A percentile compares a stretch with the other conserved stretches of the same genome.
phyloP scores from a whole-genome alignment of 208 protist species.

The Trypanosoma grayi region DNA sequence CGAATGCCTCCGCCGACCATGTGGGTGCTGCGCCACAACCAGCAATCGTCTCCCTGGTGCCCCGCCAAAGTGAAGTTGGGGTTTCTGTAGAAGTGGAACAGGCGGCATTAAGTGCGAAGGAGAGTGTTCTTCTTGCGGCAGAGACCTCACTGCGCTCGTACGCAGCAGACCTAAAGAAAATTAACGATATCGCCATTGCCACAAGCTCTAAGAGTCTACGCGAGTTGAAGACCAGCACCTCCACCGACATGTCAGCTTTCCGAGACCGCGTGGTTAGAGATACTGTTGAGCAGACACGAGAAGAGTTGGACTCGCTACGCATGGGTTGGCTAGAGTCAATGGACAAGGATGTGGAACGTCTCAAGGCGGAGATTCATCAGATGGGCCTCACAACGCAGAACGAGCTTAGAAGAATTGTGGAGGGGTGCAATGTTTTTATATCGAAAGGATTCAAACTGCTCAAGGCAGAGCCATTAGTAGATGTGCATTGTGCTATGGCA shows the following conservation, averaged over 20 bases:
- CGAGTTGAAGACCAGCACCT: slow-evolving; percentile 34
- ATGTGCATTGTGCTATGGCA: slow-evolving; percentile 25
- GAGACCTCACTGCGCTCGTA: slow-evolving; percentile 64
- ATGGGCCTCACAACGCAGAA: slow-evolving; percentile 26
- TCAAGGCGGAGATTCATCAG: slow-evolving; percentile 47
- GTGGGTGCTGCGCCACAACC: no score
- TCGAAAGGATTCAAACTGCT: slow-evolving; percentile 34
- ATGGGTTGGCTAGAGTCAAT: slow-evolving; percentile 35
- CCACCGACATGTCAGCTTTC: slow-evolving; percentile 50
- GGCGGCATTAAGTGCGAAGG: slow-evolving; percentile 17
- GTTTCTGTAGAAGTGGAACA: not conserved
- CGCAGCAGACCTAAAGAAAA: slow-evolving; percentile 50
- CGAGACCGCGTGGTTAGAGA: slow-evolving; percentile 36
- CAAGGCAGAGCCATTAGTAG: slow-evolving; percentile 20
- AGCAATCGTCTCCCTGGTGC: no score
- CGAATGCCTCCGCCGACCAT: no score
- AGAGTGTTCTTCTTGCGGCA: slow-evolving; percentile 42
- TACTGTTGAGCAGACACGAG: slow-evolving; percentile 38
- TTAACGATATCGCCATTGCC: slow-evolving; percentile 62
- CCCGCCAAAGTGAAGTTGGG: not conserved
- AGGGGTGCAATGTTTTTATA: slow-evolving; percentile 41
- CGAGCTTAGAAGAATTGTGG: slow-evolving; percentile 35
- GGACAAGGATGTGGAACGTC: slow-evolving; percentile 30
- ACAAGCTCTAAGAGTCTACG: slow-evolving; percentile 61
- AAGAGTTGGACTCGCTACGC: slow-evolving; percentile 54